phyloP scores from a whole-genome alignment of 2,329 filamentous ascomycete genomes.

The Neopestalotiopsis sp. region DNA sequence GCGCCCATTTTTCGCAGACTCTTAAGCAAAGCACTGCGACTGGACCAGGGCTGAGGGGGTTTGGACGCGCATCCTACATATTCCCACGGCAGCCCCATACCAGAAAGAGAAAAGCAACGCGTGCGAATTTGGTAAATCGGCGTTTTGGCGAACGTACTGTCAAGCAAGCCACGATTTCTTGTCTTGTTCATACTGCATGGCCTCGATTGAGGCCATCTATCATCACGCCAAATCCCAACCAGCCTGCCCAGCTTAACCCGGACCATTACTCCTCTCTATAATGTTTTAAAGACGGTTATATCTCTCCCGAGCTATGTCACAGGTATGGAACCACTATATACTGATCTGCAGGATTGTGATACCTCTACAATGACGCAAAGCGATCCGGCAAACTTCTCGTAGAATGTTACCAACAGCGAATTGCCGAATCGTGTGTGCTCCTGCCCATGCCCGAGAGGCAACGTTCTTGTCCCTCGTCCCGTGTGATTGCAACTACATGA shows the following conservation, averaged over 20 bases:
- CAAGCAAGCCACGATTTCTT: no score
- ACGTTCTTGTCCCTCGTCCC: not conserved
- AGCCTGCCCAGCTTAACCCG: not conserved
- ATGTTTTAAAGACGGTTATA: not conserved
- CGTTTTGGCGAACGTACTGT: not conserved
- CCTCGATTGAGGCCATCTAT: not conserved
- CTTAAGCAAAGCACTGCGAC: not conserved
- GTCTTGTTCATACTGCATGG: no score
- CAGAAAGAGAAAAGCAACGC: not conserved
- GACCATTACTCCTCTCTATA: not conserved
- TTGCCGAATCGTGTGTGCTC: not conserved
- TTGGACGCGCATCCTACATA: not conserved
- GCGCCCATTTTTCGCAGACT: not conserved
- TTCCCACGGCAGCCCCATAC: not conserved
- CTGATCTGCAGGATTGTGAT: not conserved
- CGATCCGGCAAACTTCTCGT: not conserved
- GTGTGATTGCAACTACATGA: not conserved
- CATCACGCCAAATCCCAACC: not conserved
- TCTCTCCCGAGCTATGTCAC: not conserved
- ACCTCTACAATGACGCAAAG: not conserved
- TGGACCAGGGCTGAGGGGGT: not conserved
- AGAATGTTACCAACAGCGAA: not conserved
- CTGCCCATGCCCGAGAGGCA: not conserved
- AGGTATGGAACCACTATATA: not conserved
- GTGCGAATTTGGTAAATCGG: not conserved